Base-by-base conservation (phyloP, 768 basidiomycete genomes). In the Rhodotorula taiwanensis region DNA sequence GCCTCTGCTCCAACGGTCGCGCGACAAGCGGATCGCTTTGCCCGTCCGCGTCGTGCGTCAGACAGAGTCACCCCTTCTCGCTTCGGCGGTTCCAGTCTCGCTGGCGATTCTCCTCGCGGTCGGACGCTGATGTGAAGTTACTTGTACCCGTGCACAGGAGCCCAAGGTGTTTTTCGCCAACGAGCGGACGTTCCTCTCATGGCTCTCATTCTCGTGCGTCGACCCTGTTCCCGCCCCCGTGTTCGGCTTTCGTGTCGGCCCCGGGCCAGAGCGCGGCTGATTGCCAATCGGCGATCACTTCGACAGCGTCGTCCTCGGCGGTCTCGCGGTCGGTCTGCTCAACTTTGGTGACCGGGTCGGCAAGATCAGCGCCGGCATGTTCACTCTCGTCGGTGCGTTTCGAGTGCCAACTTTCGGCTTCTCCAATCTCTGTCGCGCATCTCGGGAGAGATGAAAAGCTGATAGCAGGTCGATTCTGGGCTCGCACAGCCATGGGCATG, bases 281-380 rank as follows among this genome's bases (percentile, higher is more conserved):
- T n/a, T n/a, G n/a, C n/a, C n/a, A 62, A 31, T 14, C 52, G n/a
- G n/a, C n/a, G n/a, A n/a, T n/a, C n/a, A n/a, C n/a, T n/a, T n/a
- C n/a, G n/a, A 95, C 76, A 92, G 93, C 44, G 91, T 98, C 77
- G 90, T 99, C 61, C 84, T 99, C 13, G 93, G 94, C 33, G 95
- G 95, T 60, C 82, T 99, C 50, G 88, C 92, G 3, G 92, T 98
- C 20, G 95, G 95, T 16, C 78, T 99, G 60, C 80, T 99, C 72
- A 99, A 99, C 77, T 99, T 99, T 79, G 95, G 95, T 64, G 95
- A 98, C 76, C 89, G 89, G 79, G 91, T 97, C 62, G 91, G 94
- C 49, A 92, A 86, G 78, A 94, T 97, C 63, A 90, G 89, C 71
- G 94, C 94, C 25, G 92, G 86, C 16, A 86, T 98, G 87, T 98